Evolutionary conservation across 2,329 filamentous ascomycete genomes (phyloP), one percentile per base, ranked within the genome.

Genomic region (Bisporella sp.): DNA sequence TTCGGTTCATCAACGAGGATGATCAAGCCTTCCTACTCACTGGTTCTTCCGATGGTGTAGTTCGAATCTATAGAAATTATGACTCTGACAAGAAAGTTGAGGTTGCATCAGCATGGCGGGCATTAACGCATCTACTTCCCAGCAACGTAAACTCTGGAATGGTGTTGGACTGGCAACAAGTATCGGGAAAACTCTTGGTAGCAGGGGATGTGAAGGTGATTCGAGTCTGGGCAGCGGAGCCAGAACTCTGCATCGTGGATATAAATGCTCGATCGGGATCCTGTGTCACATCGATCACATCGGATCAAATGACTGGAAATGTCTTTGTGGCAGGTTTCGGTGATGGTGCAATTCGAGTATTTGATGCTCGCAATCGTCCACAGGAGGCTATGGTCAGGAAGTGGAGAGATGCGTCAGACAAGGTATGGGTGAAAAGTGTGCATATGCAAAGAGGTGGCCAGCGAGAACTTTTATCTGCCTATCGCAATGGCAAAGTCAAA

Each of bases 121-220:
- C 93, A 4, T 71, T 99, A 52, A 95, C 89, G 9, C 89, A 99
- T 69, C 86, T 97, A 65, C 87, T 97, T 5, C 89, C 91, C 4
- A 95, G 89, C 67, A 96, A 92, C 62, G 86, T 91, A 63, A 95
- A 96, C 66, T 91, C 91, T 1, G 93, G 93, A 28, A 85, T 99
- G 70, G 92, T 97, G 30, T 95, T 97, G 65, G 92, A 99, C 67
- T 99, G 93, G 93, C 92, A 97, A 67, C 93, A 99, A 70, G 91
- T 95, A n/a, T 89, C 89, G 59, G 93, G 93, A 6, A 88, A 89
- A 54, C 85, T 95, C 6, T 77, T 99, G n/a, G 93, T 97, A 32
- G 93, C 93, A 8, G 93, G 93, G 42, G 93, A 99, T 66, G 89
- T 96, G 48, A 88, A 93, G 51, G 88, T 96, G 33, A 96, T 99